These are phyloP conservation scores for Stephanodiscus triporus DNA, from an alignment of 108 stramenopile species.

Conservation along the genomic window DNA sequence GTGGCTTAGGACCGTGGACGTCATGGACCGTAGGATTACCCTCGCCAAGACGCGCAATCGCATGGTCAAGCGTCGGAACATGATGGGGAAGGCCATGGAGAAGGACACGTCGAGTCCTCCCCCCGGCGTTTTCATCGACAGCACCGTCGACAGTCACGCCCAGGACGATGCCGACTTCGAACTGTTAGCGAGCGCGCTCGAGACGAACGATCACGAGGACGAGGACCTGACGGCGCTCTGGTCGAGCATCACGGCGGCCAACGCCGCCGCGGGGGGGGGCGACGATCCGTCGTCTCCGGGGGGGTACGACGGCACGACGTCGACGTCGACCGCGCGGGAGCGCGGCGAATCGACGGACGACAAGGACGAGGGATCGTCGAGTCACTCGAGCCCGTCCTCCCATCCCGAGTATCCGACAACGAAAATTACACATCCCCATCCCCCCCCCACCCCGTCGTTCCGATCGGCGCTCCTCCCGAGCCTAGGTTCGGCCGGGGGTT, in stretches of 20 bases:
- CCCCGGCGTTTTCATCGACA: constrained; percentile 81
- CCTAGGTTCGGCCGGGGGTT: constrained; percentile 9
- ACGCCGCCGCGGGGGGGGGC: not conserved
- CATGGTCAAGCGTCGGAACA: constrained; percentile 70
- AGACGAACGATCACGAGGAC: constrained; percentile 8
- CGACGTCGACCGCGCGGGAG: not conserved
- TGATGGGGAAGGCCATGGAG: constrained; percentile 84
- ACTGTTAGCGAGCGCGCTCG: constrained; percentile 11
- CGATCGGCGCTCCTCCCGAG: not conserved
- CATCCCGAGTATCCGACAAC: not conserved
- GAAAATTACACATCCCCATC: too few species aligned
- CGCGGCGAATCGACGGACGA: not conserved
- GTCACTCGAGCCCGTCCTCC: not conserved
- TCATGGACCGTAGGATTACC: constrained; percentile 73
- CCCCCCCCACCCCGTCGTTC: constrained; percentile 8
- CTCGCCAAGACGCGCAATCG: constrained; percentile 71
- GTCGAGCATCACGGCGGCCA: constrained; percentile 3
- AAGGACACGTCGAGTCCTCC: constrained; percentile 58
- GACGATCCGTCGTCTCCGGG: not conserved
- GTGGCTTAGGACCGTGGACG: constrained; percentile 77
- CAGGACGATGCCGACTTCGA: constrained; percentile 9
- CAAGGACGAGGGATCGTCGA: not conserved
- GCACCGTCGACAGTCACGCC: constrained; percentile 17
- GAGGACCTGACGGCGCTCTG: constrained; percentile 18
- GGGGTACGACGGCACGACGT: not conserved